These are phyloP conservation scores for Rhizomucor pusillus DNA, from an alignment of 371 early-diverging fungal species.

Conservation along the genomic window DNA sequence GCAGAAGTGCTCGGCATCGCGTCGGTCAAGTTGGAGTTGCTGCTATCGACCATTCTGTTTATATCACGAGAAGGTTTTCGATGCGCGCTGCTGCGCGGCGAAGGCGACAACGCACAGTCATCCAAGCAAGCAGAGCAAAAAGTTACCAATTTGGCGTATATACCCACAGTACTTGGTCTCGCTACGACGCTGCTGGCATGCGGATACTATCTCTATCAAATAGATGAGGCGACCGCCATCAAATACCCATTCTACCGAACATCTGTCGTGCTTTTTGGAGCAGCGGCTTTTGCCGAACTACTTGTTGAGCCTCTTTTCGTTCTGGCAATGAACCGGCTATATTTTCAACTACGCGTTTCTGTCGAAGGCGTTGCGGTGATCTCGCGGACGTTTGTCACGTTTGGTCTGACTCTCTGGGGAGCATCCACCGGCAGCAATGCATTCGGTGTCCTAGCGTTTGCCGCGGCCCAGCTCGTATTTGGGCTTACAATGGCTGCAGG, in stretches of 20 bases:
- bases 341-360: slow-evolving; percentile 75
- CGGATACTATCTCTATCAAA: slow-evolving; percentile 47
- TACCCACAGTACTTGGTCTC: slow-evolving; percentile 67
- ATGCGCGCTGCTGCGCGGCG: slow-evolving; percentile 69
- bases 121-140: slow-evolving; percentile 43
- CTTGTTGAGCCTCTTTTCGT: slow-evolving; percentile 84
- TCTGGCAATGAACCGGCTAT: slow-evolving; percentile 64
- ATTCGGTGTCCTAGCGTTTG: slow-evolving; percentile 73
- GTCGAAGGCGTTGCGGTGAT: slow-evolving; percentile 82
- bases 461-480: slow-evolving; percentile 72
- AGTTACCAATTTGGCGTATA: slow-evolving; percentile 74
- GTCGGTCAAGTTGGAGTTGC: slow-evolving; percentile 81
- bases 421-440: slow-evolving; percentile 33
- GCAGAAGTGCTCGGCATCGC: slow-evolving; percentile 82
- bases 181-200: slow-evolving; percentile 49
- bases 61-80: slow-evolving; percentile 90
- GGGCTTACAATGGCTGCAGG: slow-evolving; percentile 54
- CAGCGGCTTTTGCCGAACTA: slow-evolving; percentile 75
- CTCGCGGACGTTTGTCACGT: slow-evolving; percentile 67
- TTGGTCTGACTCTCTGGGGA: slow-evolving; percentile 60
- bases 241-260: slow-evolving; percentile 43
- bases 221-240: slow-evolving; percentile 25
- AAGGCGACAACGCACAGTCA: slow-evolving; percentile 7
- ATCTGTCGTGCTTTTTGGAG: slow-evolving; percentile 63
- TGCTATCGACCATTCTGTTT: slow-evolving; percentile 85